Evolutionary conservation across 768 basidiomycete species (phyloP), one percentile per base, ranked within the genome.

Genomic region (Hysterangium stoloniferum): DNA sequence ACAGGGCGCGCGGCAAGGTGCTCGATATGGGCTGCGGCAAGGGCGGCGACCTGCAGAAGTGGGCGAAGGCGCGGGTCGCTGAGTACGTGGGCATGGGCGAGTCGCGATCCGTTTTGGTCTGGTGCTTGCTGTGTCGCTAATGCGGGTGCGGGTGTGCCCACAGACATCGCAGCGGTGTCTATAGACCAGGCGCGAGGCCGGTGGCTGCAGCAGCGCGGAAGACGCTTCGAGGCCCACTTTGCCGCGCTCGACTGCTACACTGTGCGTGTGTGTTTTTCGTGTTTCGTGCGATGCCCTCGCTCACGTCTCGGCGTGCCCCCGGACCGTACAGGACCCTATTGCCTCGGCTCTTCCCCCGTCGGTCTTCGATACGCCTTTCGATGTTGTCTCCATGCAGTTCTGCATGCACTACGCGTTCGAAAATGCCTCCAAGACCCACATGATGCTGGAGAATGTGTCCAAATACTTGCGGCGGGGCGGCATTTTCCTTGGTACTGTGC

Each of bases 391-490:
- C 2, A 90, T 97, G 91, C 96, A 99, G 63, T 99, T 99, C 65
- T 98, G 96, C 67, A 97, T 99, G 89, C 96, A 99, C 65, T 98
- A 99, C 62, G 96, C 96, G 6, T 98, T 99, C 64, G 93, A 98
- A 65, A 85, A 77, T n/a, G 77, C 80, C 27, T 71, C 77, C 52
- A 96, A 96, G 62, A 87, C 82, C 22, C 77, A 89, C 28, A 84
- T 80, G 64, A 96, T 99, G 96, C 79, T 99, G 28, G 76, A 81
- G 32, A 99, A 99, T 63, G 94, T 93, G 27, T 78, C 80, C 51
- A 68, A 75, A 40, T 83, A 84, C 73, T 71, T 99, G 38, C 72
- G 86, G 27, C 71, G 75, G 24, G 95, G 94, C 22, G 96, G 96
- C 4, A 68, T 84, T n/a, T 96, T 97, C 60, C 78, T 99, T 47